Evolutionary conservation across 306 rosid species (phyloP).

Genomic region (Macrotyloma uniflorum): DNA sequence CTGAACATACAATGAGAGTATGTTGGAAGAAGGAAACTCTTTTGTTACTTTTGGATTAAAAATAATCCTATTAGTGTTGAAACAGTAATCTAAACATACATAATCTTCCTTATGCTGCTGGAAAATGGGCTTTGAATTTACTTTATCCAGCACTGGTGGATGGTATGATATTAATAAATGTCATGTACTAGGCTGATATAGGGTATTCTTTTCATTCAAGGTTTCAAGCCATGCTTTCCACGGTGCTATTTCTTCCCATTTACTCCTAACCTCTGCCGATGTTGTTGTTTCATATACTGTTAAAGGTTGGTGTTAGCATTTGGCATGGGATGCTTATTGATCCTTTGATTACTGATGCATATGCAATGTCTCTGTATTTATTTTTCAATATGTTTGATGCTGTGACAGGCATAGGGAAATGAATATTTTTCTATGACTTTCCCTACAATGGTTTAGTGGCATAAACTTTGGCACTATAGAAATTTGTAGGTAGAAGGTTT

Average conservation of each 20-base stretch:
- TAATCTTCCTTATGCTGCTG: background rate
- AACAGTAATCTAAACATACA: too few species aligned
- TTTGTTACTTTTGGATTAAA: background rate
- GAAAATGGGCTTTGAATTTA: background rate
- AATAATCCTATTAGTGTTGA: too few species aligned
- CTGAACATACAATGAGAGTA: too few species aligned
- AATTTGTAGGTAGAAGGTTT: background rate
- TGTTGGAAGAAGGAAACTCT: too few species aligned
- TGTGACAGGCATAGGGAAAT: background rate
- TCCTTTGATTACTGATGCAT: background rate
- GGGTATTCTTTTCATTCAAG: background rate
- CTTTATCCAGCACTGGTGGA: background rate
- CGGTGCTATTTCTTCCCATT: slow-evolving; percentile 3
- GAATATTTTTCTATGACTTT: background rate
- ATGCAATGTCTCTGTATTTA: background rate
- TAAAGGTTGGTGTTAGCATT: background rate
- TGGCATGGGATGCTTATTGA: slow-evolving; percentile 1
- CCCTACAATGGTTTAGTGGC: slow-evolving; percentile 15
- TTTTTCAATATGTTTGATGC: background rate
- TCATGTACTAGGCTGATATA: background rate
- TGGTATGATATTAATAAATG: background rate
- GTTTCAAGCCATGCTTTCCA: background rate
- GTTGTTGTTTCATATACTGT: background rate
- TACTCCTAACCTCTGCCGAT: background rate
- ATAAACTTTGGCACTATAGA: slow-evolving; percentile 1